phyloP scores from a whole-genome alignment of 257 asterid species.

The Solanum arcanum region DNA sequence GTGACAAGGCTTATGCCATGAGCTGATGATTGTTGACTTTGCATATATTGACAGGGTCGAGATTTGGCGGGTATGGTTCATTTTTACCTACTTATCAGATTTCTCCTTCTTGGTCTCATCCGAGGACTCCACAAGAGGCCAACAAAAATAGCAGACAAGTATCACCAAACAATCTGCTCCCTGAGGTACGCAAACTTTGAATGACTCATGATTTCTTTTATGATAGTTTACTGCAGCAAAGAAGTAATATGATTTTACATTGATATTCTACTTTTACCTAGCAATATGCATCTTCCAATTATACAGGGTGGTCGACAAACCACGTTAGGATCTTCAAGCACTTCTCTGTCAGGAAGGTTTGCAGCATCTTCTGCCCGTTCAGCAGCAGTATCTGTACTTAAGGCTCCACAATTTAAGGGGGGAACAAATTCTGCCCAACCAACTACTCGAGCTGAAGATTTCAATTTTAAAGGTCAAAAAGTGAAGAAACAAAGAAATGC shows the following conservation, averaged over 20 bases:
- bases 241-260: constrained; percentile 1
- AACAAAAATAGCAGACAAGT: constrained; percentile 23
- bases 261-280: constrained; percentile 8
- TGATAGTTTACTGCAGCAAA: background rate
- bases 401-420: background rate
- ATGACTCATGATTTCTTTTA: background rate
- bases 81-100: constrained; percentile 84
- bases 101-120: constrained; percentile 64
- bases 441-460: constrained; percentile 33
- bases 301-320: constrained; percentile 57
- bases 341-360: constrained; percentile 41
- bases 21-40: constrained; percentile 23
- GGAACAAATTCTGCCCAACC: constrained; percentile 15
- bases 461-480: constrained; percentile 31
- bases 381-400: constrained; percentile 2
- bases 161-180: constrained; percentile 48
- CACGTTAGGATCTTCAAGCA: constrained; percentile 40
- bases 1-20: constrained; percentile 12
- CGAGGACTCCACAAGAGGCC: constrained; percentile 51
- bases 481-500: constrained; percentile 25
- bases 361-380: constrained; percentile 32
- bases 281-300: constrained; percentile 20
- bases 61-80: constrained; percentile 95
- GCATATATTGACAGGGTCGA: constrained; percentile 60
- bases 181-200: constrained; percentile 41